Conservation (phyloP, 305 asterid genomes). For the Ilex paraguariensis region DNA sequence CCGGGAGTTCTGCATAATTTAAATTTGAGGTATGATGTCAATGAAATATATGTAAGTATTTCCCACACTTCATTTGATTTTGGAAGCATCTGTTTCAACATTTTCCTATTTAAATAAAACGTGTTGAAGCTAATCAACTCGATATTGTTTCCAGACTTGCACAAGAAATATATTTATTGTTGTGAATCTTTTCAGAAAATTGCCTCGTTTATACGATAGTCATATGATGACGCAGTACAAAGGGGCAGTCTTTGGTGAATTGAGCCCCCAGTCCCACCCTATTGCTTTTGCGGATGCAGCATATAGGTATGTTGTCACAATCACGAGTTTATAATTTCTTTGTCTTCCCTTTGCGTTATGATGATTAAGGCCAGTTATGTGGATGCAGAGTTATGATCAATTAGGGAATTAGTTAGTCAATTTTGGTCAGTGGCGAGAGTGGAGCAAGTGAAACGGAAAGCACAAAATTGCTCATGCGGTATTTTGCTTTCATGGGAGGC, state of each 20-base stretch:
- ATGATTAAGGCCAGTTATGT: constrained; percentile 7
- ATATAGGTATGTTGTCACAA: constrained; percentile 45
- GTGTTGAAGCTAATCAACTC: constrained; percentile 18
- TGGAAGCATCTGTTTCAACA: not conserved
- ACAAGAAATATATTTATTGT: constrained; percentile 87
- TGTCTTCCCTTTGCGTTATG: constrained; percentile 4
- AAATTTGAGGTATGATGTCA: constrained; percentile 80
- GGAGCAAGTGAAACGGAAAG: constrained; percentile 95
- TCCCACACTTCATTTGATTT: not conserved
- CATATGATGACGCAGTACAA: constrained; percentile 95
- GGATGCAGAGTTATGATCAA: constrained; percentile 69
- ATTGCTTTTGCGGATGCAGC: constrained; percentile 96
- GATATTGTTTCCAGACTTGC: constrained; percentile 50
- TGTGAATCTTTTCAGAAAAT: constrained; percentile 81
- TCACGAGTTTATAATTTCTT: constrained; percentile 13
- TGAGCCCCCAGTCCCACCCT: constrained; percentile 88
- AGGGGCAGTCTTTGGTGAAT: constrained; percentile 86
- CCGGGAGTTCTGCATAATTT: constrained; percentile 70
- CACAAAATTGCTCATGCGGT: constrained; percentile 75
- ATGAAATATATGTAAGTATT: constrained; percentile 74
- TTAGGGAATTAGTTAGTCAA: constrained; percentile 75
- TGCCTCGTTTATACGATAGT: constrained; percentile 83
- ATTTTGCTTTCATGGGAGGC: constrained; percentile 93
- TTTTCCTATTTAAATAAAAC: constrained; percentile 5
- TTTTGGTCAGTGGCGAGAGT: constrained; percentile 90